phyloP scores from a whole-genome alignment of 192 early-diverging fungal species.

The Backusella luteola region DNA sequence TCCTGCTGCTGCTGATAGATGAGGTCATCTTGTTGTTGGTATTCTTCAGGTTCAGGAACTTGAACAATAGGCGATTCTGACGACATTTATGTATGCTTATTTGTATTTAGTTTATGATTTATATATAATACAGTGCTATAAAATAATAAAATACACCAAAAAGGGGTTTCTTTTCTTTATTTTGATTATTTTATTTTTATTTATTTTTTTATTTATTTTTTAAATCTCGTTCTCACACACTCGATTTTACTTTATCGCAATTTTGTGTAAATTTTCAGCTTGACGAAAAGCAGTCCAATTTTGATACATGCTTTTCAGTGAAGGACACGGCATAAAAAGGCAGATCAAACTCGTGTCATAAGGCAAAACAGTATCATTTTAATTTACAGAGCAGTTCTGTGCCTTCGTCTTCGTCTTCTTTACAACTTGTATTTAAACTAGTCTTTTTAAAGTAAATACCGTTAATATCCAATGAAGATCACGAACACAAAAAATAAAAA shows the following conservation, averaged over 20 bases:
- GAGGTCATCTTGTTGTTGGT: constrained; percentile 26
- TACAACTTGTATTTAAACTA: background rate
- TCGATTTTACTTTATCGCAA: background rate
- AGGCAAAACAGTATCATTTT: background rate
- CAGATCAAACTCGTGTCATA: background rate
- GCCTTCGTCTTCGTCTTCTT: background rate
- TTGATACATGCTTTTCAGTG: background rate
- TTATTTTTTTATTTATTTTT: background rate
- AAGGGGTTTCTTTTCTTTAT: background rate
- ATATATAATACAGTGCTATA: background rate
- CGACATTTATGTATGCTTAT: constrained; percentile 10
- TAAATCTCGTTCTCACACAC: background rate
- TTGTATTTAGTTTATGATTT: background rate
- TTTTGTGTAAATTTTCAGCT: background rate
- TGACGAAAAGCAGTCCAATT: constrained; percentile 5
- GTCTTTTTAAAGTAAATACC: background rate
- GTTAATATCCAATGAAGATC: background rate
- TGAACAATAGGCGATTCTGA: constrained; percentile 55
- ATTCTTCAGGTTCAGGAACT: constrained; percentile 40
- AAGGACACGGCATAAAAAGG: background rate
- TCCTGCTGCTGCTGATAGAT: constrained; percentile 31
- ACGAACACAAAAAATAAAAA: background rate
- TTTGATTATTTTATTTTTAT: background rate
- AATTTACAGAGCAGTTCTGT: background rate
- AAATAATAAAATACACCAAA: background rate